These are phyloP conservation scores for Epicoccum nigrum DNA, from an alignment of 2,329 filamentous ascomycete species.

Conservation along the genomic window DNA sequence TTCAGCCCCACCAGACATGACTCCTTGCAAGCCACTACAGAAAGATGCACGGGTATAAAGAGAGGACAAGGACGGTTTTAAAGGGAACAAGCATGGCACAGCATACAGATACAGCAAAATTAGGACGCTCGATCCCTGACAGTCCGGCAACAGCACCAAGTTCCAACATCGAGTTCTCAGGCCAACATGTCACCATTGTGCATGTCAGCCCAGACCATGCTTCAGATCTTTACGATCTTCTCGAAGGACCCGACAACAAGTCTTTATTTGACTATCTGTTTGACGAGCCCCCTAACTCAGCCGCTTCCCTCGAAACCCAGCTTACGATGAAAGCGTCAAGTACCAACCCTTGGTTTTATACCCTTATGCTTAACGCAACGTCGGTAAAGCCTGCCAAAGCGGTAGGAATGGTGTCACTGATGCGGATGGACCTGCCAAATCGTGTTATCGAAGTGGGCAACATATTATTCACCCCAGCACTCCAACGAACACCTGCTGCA, in stretches of 20 bases:
- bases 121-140: conserved; percentile 7
- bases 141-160: conserved; percentile 13
- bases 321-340: conserved; percentile 12
- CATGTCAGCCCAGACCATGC: conserved; percentile 8
- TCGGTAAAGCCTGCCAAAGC: neutral
- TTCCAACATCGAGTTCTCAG: conserved; percentile 12
- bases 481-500: conserved; percentile 62
- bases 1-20: neutral
- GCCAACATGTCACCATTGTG: conserved; percentile 11
- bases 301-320: neutral
- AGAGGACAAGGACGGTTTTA: no score
- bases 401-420: conserved; percentile 45
- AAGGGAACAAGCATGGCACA: no score
- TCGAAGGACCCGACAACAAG: conserved; percentile 5
- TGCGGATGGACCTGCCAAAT: conserved; percentile 46
- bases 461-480: conserved; percentile 57
- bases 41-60: neutral
- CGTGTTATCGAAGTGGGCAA: conserved; percentile 64
- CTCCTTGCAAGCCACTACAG: neutral
- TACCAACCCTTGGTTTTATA: conserved; percentile 23
- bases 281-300: conserved; percentile 17
- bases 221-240: conserved; percentile 3
- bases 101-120: neutral
- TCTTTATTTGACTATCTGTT: conserved; percentile 23
- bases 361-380: conserved; percentile 5